Percentiles rank a stretch among this genome's conserved stretches.
Conservation (phyloP, 805 yeast species). For the Yarrowia sp. region DNA sequence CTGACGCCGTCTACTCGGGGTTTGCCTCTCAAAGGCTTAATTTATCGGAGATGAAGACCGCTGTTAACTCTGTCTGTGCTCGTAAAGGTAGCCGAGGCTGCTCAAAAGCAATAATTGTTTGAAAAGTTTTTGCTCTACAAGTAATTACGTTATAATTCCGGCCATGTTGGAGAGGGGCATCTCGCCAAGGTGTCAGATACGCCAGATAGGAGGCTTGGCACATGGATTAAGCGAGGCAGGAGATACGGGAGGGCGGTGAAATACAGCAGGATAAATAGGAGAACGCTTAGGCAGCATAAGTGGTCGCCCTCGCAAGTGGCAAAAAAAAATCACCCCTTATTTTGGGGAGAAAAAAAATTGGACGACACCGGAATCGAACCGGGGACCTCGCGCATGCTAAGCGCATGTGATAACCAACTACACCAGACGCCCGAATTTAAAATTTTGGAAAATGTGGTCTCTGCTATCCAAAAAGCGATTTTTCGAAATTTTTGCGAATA, state of each 20-base stretch:
- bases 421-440: constrained; percentile 25
- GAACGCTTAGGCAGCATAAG: too few species aligned
- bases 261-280: not conserved
- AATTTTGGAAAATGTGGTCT: not conserved
- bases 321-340: not conserved
- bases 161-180: too few species aligned
- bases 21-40: not conserved
- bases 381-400: constrained; percentile 37
- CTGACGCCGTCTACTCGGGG: not conserved
- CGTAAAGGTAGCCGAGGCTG: constrained; percentile 5
- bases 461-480: not conserved
- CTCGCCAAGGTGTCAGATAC: too few species aligned
- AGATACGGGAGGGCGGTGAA: not conserved
- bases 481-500: not conserved
- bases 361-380: constrained; percentile 37
- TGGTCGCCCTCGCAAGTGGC: too few species aligned
- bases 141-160: not conserved
- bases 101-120: not conserved
- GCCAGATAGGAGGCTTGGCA: constrained; percentile 17
- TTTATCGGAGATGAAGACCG: constrained; percentile 13
- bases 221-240: constrained; percentile 4
- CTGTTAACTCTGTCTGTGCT: not conserved
- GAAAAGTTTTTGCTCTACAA: not conserved
- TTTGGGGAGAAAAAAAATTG: not conserved
- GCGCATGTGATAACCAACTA: constrained; percentile 36